Evolutionary conservation across 805 yeast genomes (phyloP), one percentile per base, ranked within the genome.

Genomic region (Wickerhamomyces queroliae): DNA sequence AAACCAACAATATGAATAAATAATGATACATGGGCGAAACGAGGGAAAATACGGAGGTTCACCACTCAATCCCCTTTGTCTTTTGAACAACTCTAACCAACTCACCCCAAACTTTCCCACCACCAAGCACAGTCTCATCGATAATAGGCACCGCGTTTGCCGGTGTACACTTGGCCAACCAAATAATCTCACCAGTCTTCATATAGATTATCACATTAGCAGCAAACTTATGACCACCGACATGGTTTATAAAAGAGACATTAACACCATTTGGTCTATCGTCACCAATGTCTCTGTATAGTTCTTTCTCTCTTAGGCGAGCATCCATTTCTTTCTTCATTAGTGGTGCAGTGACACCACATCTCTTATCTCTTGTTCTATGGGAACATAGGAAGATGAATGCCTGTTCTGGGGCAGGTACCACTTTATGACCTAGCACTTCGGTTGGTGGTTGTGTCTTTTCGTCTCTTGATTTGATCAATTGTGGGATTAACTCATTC

Each of bases 181-280:
- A 89, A 22, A 89, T 74, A 42, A 81, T 79, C 48, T 85, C 84
- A 6, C 93, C 95, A 10, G 75, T 52, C 46, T 72, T 78, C 47
- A 79, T 63, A 56, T 88, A 89, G 13, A 91, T 75, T 37, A 88
- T 70, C 3, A 87, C 84, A 58, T 91, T 91, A 2, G 97, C 97
- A 1, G 93, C 88, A 61, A 69, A 93, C 60, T 93, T 93, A 63
- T 91, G 99, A 5, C 98, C 98, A 7, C 99, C 99, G 21, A 91
- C 84, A 59, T 91, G 99, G 53, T 86, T 89, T 23, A 84, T 74
- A 50, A 59, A 89, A 2, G 73, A 67, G 2, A 89, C 87, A 6
- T 67, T 64, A 1, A 83, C 86, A 7, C 97, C 98, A 24, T 71
- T 80, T 0, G 85, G 78, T 39, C 89, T 71, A 36, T 69, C 71